These are phyloP conservation scores for Chlorophyllum brunneum DNA, from an alignment of 768 basidiomycete species.

Conservation along the genomic window DNA sequence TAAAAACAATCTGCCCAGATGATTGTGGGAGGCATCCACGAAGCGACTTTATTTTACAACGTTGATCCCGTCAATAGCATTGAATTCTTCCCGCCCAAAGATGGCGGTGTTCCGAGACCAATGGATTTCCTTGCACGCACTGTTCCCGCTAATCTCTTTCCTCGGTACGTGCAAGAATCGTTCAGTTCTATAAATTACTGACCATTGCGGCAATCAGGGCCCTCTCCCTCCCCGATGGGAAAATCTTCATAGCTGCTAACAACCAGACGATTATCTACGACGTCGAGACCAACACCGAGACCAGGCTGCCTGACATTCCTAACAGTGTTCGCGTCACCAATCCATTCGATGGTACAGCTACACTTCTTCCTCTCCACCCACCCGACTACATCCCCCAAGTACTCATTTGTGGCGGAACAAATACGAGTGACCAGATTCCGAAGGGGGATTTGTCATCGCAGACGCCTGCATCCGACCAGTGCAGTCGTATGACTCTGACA, in stretches of 20 bases:
- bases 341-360: conserved; percentile 34
- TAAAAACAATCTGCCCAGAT: conserved; percentile 15
- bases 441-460: conserved; percentile 32
- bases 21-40: conserved; percentile 26
- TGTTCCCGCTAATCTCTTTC: conserved; percentile 26
- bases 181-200: not conserved
- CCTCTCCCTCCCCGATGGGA: conserved; percentile 37
- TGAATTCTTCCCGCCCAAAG: conserved; percentile 39
- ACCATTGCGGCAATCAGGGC: conserved; percentile 16
- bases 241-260: conserved; percentile 37
- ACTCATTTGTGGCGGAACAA: conserved; percentile 44
- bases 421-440: conserved; percentile 26
- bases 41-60: conserved; percentile 54
- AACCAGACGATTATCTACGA: conserved; percentile 40
- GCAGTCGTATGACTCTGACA: conserved; percentile 37
- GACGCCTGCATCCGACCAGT: conserved; percentile 39
- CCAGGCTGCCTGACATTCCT: conserved; percentile 36
- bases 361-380: conserved; percentile 33
- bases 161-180: conserved; percentile 20
- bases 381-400: conserved; percentile 41
- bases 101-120: conserved; percentile 28
- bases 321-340: conserved; percentile 41
- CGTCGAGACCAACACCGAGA: conserved; percentile 32
- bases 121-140: conserved; percentile 24
- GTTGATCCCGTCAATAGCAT: conserved; percentile 47